Percentiles rank a stretch among this genome's conserved stretches.
Conservation (phyloP, 2,329 filamentous ascomycete species). For the Apiospora koreana region DNA sequence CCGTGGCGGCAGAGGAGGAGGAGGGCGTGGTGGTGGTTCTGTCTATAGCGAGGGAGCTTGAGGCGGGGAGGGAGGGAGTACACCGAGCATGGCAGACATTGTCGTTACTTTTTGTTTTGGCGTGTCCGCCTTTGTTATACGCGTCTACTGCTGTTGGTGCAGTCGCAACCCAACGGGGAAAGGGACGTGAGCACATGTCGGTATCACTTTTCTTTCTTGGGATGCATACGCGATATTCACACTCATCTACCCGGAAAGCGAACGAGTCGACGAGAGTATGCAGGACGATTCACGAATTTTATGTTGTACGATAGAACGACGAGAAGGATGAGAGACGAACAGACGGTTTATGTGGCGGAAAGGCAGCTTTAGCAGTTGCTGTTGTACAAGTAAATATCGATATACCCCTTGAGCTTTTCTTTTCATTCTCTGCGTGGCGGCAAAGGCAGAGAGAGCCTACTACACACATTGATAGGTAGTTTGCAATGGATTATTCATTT, state of each 20-base stretch:
- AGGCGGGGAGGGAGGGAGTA: background rate
- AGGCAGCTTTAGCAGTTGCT: background rate
- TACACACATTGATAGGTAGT: background rate
- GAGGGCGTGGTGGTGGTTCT: background rate
- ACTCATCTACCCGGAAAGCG: background rate
- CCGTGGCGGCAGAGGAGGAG: background rate
- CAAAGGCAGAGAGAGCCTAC: background rate
- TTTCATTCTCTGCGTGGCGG: background rate
- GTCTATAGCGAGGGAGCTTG: background rate
- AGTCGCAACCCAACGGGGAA: background rate
- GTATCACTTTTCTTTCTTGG: too few species aligned
- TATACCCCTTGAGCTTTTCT: background rate
- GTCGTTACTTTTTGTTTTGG: background rate
- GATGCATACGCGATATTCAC: background rate
- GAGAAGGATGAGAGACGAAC: background rate
- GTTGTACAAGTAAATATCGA: background rate
- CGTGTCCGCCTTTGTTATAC: background rate
- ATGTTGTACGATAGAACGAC: background rate
- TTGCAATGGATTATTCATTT: background rate
- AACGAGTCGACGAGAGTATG: background rate
- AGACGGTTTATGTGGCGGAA: background rate
- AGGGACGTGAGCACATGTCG: background rate
- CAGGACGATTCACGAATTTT: background rate
- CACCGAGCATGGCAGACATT: background rate
- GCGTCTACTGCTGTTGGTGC: background rate